These are phyloP conservation scores for Hypericum perforatum DNA, from an alignment of 345 rosid species.

Conservation along the genomic window DNA sequence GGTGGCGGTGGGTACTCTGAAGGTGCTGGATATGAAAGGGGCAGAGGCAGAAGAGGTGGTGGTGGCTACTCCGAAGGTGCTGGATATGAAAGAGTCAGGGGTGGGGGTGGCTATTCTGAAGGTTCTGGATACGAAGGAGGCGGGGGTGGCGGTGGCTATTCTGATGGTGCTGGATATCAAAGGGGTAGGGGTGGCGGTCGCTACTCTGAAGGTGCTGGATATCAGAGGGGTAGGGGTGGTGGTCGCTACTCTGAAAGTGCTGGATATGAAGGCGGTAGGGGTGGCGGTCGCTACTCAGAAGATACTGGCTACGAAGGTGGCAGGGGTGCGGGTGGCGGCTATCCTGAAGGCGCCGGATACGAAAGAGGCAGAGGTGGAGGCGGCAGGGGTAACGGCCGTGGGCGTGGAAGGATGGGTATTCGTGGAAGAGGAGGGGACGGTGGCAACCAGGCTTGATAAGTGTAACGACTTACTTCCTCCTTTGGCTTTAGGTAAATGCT, in stretches of 20 bases:
- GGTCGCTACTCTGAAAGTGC: not conserved
- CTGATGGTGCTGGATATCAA: too few relatives aligned
- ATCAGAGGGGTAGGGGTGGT: not conserved
- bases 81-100: slow-evolving; percentile 23
- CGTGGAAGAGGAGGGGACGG: slow-evolving; percentile 42
- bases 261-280: slow-evolving; percentile 3
- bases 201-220: not conserved
- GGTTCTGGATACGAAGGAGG: too few relatives aligned
- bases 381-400: slow-evolving; percentile 32
- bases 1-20: slow-evolving; percentile 36
- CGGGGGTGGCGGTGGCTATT: too few relatives aligned
- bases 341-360: not conserved
- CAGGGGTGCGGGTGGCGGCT: not conserved
- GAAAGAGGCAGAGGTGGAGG: slow-evolving; percentile 37
- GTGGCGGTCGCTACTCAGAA: slow-evolving; percentile 28
- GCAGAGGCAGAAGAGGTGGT: slow-evolving; percentile 37
- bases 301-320: not conserved
- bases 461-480: not conserved
- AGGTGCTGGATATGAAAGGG: slow-evolving; percentile 30
- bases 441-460: slow-evolving; percentile 26
- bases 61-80: slow-evolving; percentile 24
- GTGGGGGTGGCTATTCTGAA: slow-evolving; percentile 28
- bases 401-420: slow-evolving; percentile 50
- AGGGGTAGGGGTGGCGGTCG: not conserved
- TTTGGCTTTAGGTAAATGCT: not conserved